phyloP scores from a whole-genome alignment of 441 rosid species.

The Capsella rubella region DNA sequence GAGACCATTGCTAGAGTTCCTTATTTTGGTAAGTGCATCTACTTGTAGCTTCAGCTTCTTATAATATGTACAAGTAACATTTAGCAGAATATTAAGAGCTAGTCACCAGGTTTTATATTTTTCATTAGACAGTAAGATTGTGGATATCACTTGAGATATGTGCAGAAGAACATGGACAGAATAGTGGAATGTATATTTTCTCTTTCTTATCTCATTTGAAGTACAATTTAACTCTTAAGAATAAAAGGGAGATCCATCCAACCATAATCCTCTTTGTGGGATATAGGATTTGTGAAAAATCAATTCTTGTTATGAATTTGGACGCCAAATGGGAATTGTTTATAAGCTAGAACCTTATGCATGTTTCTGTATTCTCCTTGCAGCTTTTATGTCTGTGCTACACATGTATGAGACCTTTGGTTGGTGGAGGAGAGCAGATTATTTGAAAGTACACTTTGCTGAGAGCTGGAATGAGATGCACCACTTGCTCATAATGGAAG shows the following conservation, averaged over 20 bases:
- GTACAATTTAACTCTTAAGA: neutral
- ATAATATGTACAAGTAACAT: neutral
- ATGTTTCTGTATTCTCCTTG: constrained; percentile 23
- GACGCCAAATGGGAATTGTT: neutral
- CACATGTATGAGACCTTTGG: constrained; percentile 99
- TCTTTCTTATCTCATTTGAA: constrained; percentile 7
- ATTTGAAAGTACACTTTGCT: constrained; percentile 94
- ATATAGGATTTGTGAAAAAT: neutral
- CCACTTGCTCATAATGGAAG: constrained; percentile 97
- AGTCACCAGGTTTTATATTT: neutral
- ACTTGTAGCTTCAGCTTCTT: constrained; percentile 19
- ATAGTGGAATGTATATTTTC: neutral
- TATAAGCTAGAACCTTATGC: neutral
- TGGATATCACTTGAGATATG: constrained; percentile 8
- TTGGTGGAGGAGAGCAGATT: constrained; percentile 99
- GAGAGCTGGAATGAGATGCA: constrained; percentile 99
- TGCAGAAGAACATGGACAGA: neutral
- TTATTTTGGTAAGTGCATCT: constrained; percentile 73
- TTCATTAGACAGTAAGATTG: constrained; percentile 7
- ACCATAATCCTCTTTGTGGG: neutral
- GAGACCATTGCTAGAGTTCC: constrained; percentile 98
- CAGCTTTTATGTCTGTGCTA: constrained; percentile 95
- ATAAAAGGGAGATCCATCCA: neutral
- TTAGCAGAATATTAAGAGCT: neutral
- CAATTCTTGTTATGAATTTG: constrained; percentile 2